Conservation (phyloP, 345 rosid genomes). For the Populus pruinosa region DNA sequence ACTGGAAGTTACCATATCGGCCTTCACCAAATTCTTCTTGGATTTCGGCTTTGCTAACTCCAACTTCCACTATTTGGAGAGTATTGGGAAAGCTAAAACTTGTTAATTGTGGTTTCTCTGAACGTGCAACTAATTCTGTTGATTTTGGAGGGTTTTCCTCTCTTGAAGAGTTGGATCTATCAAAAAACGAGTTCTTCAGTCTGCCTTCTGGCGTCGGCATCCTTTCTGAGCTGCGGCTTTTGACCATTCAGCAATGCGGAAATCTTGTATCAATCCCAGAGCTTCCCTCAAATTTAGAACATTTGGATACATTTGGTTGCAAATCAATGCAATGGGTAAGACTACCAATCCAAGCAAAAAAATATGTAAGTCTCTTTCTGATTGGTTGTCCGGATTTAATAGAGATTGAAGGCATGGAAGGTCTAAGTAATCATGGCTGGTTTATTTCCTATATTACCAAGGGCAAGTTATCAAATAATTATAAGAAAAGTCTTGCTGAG, state of each 20-base stretch:
- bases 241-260: neutral
- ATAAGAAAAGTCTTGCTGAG: neutral
- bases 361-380: neutral
- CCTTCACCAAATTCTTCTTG: neutral
- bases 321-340: neutral
- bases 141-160: neutral
- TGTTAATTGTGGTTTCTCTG: neutral
- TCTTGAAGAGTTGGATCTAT: neutral
- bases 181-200: neutral
- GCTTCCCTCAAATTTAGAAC: neutral
- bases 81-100: neutral
- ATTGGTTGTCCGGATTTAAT: neutral
- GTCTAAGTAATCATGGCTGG: too few species aligned
- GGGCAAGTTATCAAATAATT: neutral
- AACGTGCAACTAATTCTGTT: neutral
- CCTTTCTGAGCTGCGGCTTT: neutral
- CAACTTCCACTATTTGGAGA: neutral
- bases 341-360: neutral
- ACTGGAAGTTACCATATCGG: neutral
- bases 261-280: neutral
- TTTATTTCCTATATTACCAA: rapidly evolving
- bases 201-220: neutral
- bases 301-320: neutral
- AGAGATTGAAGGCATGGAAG: neutral
- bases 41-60: neutral